Conservation (phyloP, 345 rosid species). For the Rhodamnia argentea region DNA sequence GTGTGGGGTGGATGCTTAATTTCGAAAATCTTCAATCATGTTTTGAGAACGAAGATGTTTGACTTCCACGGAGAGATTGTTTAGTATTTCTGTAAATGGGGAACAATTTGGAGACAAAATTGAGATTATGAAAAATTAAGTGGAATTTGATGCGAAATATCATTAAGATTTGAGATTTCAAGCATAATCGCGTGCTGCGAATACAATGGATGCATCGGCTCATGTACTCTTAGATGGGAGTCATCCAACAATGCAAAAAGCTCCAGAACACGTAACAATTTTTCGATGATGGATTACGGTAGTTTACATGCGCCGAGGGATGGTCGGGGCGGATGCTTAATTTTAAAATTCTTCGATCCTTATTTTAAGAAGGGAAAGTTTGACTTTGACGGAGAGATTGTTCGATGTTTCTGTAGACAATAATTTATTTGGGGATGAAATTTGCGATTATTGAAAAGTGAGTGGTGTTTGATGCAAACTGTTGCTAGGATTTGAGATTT, state of each 20-base stretch:
- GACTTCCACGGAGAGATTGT: neutral
- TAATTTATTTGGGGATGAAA: neutral
- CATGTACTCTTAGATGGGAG: neutral
- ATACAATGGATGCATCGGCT: neutral
- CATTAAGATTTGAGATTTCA: neutral
- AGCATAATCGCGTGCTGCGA: neutral
- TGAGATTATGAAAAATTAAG: neutral
- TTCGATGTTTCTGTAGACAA: neutral
- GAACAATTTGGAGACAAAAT: neutral
- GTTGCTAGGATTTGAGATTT: neutral
- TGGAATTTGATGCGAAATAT: neutral
- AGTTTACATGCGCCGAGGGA: neutral
- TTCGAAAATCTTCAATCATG: too few relatives aligned
- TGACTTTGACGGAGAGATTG: neutral
- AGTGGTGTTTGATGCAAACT: neutral
- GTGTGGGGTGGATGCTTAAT: too few relatives aligned
- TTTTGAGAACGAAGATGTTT: neutral
- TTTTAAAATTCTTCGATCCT: neutral
- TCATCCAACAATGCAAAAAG: neutral
- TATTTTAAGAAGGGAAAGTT: rapidly evolving
- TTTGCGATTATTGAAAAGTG: neutral
- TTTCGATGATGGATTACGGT: neutral
- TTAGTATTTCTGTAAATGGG: neutral
- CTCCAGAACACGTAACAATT: neutral
- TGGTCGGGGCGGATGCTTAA: neutral